Percentiles rank a stretch among this genome's conserved stretches.
These are phyloP conservation scores for Wickerhamiella infanticola DNA, from an alignment of 1,139 yeast species.

Conservation along the genomic window DNA sequence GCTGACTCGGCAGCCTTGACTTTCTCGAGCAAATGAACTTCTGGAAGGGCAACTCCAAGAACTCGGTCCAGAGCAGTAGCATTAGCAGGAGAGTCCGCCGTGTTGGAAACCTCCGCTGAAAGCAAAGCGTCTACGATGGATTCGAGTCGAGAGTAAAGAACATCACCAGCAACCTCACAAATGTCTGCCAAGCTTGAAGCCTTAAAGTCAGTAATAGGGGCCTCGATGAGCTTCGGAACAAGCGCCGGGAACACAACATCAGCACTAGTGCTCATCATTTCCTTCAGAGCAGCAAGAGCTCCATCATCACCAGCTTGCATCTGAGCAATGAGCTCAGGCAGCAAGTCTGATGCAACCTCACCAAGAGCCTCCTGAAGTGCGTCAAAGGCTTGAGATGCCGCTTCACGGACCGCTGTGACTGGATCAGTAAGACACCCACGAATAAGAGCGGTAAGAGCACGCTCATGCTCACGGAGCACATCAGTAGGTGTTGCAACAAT, in stretches of 20 bases:
- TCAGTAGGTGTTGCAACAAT: slow-evolving; percentile 58
- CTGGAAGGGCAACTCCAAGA: slow-evolving; percentile 58
- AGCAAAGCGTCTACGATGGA: slow-evolving; percentile 38
- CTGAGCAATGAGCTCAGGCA: slow-evolving; percentile 67
- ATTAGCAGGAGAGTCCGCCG: slow-evolving; percentile 5
- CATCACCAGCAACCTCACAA: slow-evolving; percentile 82
- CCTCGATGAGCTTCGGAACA: slow-evolving; percentile 65
- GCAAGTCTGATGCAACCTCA: slow-evolving; percentile 69
- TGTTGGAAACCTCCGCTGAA: slow-evolving; percentile 21
- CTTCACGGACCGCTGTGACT: slow-evolving; percentile 59
- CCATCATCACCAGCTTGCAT: slow-evolving; percentile 53
- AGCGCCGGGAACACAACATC: slow-evolving; percentile 88
- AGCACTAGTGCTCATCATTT: slow-evolving; percentile 78
- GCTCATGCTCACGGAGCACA: slow-evolving; percentile 50
- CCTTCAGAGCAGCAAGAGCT: slow-evolving; percentile 80
- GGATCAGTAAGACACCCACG: slow-evolving; percentile 68
- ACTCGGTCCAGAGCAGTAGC: slow-evolving; percentile 48
- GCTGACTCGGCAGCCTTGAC: slow-evolving; percentile 61
- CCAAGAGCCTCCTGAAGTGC: slow-evolving; percentile 71
- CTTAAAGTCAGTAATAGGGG: slow-evolving; percentile 73
- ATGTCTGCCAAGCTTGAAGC: slow-evolving; percentile 78
- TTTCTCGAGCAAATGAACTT: slow-evolving; percentile 60
- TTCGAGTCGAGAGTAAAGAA: slow-evolving; percentile 33
- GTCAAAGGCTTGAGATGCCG: slow-evolving; percentile 88
- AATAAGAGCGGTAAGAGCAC: slow-evolving; percentile 54